These are phyloP conservation scores for Nemania bipapillata DNA, from an alignment of 2,329 filamentous ascomycete species.

Conservation along the genomic window DNA sequence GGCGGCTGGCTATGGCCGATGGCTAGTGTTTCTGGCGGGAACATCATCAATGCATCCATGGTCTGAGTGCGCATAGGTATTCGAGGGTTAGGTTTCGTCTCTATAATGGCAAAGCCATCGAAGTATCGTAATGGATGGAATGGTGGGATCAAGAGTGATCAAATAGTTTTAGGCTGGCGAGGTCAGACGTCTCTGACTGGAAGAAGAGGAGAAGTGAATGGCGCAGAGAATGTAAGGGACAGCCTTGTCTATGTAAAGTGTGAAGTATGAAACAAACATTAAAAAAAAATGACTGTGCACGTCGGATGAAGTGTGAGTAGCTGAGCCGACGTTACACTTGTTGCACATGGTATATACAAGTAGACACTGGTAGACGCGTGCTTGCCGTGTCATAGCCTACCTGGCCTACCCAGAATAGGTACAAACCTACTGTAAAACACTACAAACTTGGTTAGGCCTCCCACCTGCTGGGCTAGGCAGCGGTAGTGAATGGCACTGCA, in stretches of 20 bases:
- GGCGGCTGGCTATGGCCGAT: neutral
- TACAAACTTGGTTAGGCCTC: neutral
- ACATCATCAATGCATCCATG: slow-evolving; percentile 7
- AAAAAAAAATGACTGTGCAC: neutral
- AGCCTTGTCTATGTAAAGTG: neutral
- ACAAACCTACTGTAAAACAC: neutral
- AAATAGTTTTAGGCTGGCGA: neutral
- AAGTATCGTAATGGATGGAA: neutral
- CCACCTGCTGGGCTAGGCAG: neutral
- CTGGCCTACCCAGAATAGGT: neutral
- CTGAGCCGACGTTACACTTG: neutral
- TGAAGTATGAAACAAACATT: neutral
- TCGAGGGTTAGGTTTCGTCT: neutral
- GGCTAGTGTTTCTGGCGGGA: neutral
- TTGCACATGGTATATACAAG: neutral
- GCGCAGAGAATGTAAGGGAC: neutral
- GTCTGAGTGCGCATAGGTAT: too few relatives aligned
- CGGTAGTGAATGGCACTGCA: neutral
- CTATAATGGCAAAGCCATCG: neutral
- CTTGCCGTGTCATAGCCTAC: neutral
- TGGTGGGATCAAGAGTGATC: neutral
- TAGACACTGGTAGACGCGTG: neutral
- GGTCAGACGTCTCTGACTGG: neutral
- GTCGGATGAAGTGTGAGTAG: neutral
- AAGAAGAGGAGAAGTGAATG: neutral